Conservation (phyloP, 2,329 filamentous ascomycete species). For the Fusarium buharicum region DNA sequence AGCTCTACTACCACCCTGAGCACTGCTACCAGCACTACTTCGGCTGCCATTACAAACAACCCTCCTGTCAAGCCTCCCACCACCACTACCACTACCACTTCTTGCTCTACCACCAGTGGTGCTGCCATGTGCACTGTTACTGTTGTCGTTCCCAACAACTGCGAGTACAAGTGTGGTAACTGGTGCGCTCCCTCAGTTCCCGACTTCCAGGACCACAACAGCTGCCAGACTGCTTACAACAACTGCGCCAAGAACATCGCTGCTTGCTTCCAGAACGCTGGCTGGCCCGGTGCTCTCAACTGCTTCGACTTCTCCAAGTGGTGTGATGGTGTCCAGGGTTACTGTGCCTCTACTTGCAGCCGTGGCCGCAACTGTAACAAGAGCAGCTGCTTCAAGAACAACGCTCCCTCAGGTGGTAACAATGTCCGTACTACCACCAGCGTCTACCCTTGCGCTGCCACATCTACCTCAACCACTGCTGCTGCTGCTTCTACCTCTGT, state of each 20-base stretch:
- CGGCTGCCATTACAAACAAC: conserved; percentile 29
- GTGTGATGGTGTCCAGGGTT: conserved; percentile 59
- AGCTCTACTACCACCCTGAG: conserved; percentile 48
- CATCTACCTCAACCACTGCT: conserved; percentile 46
- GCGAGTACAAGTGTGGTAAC: conserved; percentile 65
- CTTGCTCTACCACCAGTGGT: conserved; percentile 50
- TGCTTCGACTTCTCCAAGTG: conserved; percentile 63
- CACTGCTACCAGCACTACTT: conserved; percentile 49
- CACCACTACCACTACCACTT: conserved; percentile 39
- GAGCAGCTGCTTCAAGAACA: conserved; percentile 55
- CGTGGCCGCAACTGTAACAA: conserved; percentile 53
- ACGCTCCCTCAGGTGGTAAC: conserved; percentile 53
- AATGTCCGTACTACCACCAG: conserved; percentile 51
- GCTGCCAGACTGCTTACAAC: conserved; percentile 57
- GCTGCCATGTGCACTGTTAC: conserved; percentile 61
- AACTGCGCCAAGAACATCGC: conserved; percentile 59
- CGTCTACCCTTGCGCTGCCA: conserved; percentile 48
- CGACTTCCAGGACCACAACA: conserved; percentile 55
- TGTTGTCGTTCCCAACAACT: conserved; percentile 56
- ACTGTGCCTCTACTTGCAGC: conserved; percentile 55
- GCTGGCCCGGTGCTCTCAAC: conserved; percentile 59
- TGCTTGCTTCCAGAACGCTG: conserved; percentile 63
- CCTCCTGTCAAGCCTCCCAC: conserved; percentile 19
- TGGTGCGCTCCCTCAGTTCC: conserved; percentile 65
- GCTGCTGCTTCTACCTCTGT: conserved; percentile 50